Evolutionary conservation across 495 filamentous ascomycete genomes (phyloP).

Genomic region (Aspergillus panamensis): DNA sequence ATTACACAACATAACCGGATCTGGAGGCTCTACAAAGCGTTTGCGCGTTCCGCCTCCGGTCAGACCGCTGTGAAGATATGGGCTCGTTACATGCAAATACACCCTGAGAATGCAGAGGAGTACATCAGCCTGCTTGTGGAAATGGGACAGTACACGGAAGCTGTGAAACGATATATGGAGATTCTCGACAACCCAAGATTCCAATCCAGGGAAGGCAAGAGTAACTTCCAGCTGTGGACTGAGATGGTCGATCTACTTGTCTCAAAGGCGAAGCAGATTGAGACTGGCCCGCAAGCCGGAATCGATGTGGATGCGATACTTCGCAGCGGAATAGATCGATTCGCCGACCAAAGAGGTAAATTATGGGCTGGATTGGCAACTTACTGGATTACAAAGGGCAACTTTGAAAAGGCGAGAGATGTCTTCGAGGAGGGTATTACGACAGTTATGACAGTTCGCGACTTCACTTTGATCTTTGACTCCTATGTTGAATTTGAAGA

Average conservation of each 20-base stretch:
- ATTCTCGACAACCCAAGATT: conserved; percentile 91
- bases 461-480: conserved; percentile 96
- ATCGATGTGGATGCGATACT: conserved; percentile 94
- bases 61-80: conserved; percentile 90
- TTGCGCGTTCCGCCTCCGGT: conserved; percentile 90
- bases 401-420: conserved; percentile 88
- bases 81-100: conserved; percentile 96
- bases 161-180: conserved; percentile 88
- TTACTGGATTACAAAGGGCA: conserved; percentile 92
- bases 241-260: conserved; percentile 99
- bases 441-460: conserved; percentile 98
- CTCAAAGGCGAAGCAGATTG: conserved; percentile 79
- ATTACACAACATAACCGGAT: conserved; percentile 97
- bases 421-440: conserved; percentile 96
- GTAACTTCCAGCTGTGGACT: conserved; percentile 94
- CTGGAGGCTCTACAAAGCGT: conserved; percentile 88
- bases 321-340: conserved; percentile 86
- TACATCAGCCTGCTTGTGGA: conserved; percentile 86
- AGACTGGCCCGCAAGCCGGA: conserved; percentile 70
- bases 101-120: conserved; percentile 93
- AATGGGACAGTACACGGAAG: conserved; percentile 82
- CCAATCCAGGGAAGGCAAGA: conserved; percentile 87
- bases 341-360: conserved; percentile 91
- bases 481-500: conserved; percentile 97
- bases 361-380: conserved; percentile 95